Evolutionary conservation across 768 basidiomycete genomes (phyloP).

Genomic region (Hericium rajendrae): DNA sequence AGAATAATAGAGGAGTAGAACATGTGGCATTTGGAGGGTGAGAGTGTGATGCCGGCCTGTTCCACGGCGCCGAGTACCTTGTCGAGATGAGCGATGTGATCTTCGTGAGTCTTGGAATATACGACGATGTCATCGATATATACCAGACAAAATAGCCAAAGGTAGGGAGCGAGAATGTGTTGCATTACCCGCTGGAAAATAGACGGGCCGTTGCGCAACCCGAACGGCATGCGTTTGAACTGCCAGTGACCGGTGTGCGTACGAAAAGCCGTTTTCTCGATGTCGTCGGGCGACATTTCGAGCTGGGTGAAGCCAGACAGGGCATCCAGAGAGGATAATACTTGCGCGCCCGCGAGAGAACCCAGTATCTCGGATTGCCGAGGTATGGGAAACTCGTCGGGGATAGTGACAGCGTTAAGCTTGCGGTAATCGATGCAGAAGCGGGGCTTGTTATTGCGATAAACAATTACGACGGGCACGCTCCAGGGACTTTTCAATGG

Average conservation of each 20-base stretch:
- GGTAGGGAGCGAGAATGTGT: no score
- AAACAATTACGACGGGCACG: no score
- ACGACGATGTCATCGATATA: no score
- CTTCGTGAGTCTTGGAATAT: no score
- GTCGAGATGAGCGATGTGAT: constrained; percentile 11
- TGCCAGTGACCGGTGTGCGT: constrained; percentile 31
- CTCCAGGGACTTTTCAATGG: no score
- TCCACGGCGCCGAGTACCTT: constrained; percentile 21
- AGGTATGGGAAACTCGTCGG: constrained; percentile 22
- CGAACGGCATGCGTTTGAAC: constrained; percentile 33
- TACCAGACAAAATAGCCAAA: no score
- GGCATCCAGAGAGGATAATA: constrained; percentile 23
- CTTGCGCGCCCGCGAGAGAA: constrained; percentile 8
- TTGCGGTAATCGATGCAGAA: no score
- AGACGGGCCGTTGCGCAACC: constrained; percentile 21
- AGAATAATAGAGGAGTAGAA: no score
- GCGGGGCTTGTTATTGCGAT: no score
- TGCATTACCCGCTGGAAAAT: constrained; percentile 35
- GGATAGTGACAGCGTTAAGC: constrained; percentile 9
- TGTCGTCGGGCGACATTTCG: constrained; percentile 31
- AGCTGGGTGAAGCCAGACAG: constrained; percentile 17
- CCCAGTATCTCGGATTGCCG: constrained; percentile 17
- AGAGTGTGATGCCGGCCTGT: constrained; percentile 13
- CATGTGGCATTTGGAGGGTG: constrained; percentile 21
- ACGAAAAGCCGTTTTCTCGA: constrained; percentile 29